phyloP scores from a whole-genome alignment of 164 flowering plant species.

The Cinnamomum micranthum region DNA sequence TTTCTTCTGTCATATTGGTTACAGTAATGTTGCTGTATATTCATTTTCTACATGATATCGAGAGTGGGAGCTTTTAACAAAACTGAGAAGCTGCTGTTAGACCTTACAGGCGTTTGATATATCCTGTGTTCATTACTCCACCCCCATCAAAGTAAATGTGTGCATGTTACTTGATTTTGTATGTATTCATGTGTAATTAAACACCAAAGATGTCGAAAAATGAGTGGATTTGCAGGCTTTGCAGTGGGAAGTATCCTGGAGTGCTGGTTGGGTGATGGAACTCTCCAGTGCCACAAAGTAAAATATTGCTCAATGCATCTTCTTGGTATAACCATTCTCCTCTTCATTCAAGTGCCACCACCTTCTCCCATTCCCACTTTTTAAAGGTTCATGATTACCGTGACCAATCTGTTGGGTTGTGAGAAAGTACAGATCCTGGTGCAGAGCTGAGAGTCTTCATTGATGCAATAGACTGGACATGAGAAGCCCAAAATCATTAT shows the following conservation, averaged over 20 bases:
- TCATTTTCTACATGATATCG: not conserved
- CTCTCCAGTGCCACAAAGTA: too few species aligned
- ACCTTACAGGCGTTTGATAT: not conserved
- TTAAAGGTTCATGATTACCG: too few species aligned
- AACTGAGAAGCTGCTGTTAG: conserved; percentile 2
- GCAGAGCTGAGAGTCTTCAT: too few species aligned
- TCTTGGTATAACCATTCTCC: too few species aligned
- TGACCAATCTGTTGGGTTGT: too few species aligned
- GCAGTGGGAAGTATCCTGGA: not conserved
- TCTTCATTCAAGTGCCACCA: too few species aligned
- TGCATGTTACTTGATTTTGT: not conserved
- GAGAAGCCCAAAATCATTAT: too few species aligned
- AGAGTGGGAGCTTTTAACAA: not conserved
- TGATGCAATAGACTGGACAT: too few species aligned
- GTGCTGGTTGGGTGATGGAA: not conserved
- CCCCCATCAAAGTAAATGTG: not conserved
- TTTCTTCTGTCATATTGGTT: not conserved
- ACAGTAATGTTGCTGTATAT: not conserved
- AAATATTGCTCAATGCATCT: too few species aligned
- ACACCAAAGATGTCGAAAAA: not conserved
- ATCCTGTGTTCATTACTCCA: not conserved
- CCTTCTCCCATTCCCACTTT: too few species aligned
- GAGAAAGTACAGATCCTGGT: too few species aligned
- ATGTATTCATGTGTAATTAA: conserved; percentile 5
- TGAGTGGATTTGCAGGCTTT: not conserved